A percentile compares a stretch with the other conserved stretches of the same genome.
These are phyloP conservation scores for Logfia minima DNA, from an alignment of 129 eudicot genomes.

Conservation along the genomic window DNA sequence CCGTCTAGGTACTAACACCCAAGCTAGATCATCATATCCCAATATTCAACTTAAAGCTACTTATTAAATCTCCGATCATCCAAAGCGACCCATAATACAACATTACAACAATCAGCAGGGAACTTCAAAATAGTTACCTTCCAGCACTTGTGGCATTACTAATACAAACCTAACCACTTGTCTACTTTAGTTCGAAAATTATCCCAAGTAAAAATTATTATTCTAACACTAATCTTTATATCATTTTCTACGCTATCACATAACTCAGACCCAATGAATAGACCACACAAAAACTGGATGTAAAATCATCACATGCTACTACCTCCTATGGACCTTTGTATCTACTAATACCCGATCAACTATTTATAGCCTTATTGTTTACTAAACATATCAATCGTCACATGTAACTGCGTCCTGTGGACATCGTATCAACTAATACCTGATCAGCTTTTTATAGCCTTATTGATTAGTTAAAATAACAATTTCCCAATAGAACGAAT, in stretches of 20 bases:
- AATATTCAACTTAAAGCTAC: background rate
- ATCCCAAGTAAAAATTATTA: background rate
- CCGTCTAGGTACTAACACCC: background rate
- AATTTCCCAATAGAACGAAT: background rate
- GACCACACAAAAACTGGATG: background rate
- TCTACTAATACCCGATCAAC: background rate
- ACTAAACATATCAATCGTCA: background rate
- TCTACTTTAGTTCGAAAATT: background rate
- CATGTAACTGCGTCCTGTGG: background rate
- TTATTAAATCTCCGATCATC: background rate
- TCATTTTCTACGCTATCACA: background rate
- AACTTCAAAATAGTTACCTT: background rate
- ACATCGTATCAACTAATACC: background rate
- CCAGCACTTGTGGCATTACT: background rate
- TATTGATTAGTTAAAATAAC: background rate
- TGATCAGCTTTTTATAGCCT: background rate
- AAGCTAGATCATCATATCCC: background rate
- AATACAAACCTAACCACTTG: background rate
- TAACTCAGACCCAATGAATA: constrained; percentile 4
- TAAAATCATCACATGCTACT: constrained; percentile 1
- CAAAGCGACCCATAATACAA: background rate
- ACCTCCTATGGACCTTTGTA: background rate
- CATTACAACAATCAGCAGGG: background rate
- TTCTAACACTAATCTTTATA: background rate
- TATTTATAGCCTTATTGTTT: background rate